Evolutionary conservation across 106 monocot genomes (phyloP).

Genomic region (Agapanthus africanus): DNA sequence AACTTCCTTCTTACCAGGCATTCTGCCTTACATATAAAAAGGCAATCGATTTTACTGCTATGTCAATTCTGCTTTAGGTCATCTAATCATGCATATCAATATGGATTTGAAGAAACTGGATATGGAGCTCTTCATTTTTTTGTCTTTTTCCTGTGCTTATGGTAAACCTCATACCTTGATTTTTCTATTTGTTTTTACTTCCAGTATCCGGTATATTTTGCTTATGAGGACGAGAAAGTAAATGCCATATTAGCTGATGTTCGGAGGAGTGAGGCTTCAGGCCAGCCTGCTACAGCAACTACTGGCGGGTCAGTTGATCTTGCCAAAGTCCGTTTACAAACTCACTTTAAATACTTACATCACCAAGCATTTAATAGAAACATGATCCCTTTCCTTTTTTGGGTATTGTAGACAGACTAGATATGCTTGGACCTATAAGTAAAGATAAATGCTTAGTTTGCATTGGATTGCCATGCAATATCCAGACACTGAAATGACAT

Average conservation of each 20-base stretch:
- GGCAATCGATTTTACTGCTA: too few species aligned
- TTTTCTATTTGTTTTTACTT: conserved; percentile 16
- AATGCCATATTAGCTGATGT: conserved; percentile 70
- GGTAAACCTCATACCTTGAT: neutral
- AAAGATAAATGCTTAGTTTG: neutral
- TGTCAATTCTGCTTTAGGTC: too few species aligned
- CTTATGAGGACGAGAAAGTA: conserved; percentile 72
- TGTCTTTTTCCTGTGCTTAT: neutral
- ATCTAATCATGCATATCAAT: neutral
- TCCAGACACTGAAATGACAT: too few species aligned
- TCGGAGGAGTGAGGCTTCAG: conserved; percentile 40
- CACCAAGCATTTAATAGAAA: too few species aligned
- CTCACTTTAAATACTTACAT: neutral
- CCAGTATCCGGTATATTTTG: conserved; percentile 99
- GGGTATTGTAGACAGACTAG: neutral
- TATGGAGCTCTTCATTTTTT: neutral
- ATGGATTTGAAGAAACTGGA: conserved; percentile 2
- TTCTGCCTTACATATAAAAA: too few species aligned
- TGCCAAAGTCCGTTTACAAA: too few species aligned
- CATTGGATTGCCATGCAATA: neutral
- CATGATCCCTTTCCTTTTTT: too few species aligned
- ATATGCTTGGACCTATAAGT: neutral
- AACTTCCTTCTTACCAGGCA: neutral
- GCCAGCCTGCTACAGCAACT: conserved; percentile 78
- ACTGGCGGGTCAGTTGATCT: conserved; percentile 96